Base-by-base conservation (phyloP, 768 basidiomycete genomes). In the Naganishia randhawae region DNA sequence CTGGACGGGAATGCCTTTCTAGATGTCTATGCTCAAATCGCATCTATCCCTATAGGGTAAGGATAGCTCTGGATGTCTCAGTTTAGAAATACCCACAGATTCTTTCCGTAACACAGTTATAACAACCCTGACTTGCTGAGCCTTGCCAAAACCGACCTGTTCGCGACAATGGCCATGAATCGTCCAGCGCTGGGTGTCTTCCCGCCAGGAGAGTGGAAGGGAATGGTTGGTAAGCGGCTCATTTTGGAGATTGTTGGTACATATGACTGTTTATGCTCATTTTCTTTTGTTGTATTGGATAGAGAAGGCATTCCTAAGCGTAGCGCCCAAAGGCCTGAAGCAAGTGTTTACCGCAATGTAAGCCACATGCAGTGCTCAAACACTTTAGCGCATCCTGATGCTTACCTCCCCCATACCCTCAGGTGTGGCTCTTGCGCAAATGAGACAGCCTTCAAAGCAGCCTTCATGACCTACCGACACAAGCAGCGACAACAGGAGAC, bases 381-480 rank as follows among this genome's bases (percentile, higher is more conserved):
- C 45, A 1, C 45, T 42, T 3, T 22, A n/a, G n/a, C 45, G 6
- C 45, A 3, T 22, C 19, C 19, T 22, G n/a, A 6, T n/a, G 6
- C 45, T n/a, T 6, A 22, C 3, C 45, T 48, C 45, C 41, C 41
- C 14, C 19, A 17, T 3, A 48, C 45, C n/a, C n/a, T n/a, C n/a
- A 48, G 45, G 45, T 48, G 45, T 22, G 45, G 45, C 45, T 48
- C 45, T n/a, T 48, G 45, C 45, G 45, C 67, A 9, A 66, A 51
- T 73, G 78, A 83, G 68, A 80, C 76, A 39, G 82, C 82, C 6
- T 75, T 82, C 73, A 83, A 83, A 62, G 77, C 78, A 2, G 81
- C 82, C 2, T 83, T 82, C 76, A 77, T 74, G 73, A 75, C 73
- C 50, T 77, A 76, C 63, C 61, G 73, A 25, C 77, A 76, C 1